These are phyloP conservation scores for Calamus simplicifolius DNA, from an alignment of 176 grass and related monocot genomes.

Conservation along the genomic window DNA sequence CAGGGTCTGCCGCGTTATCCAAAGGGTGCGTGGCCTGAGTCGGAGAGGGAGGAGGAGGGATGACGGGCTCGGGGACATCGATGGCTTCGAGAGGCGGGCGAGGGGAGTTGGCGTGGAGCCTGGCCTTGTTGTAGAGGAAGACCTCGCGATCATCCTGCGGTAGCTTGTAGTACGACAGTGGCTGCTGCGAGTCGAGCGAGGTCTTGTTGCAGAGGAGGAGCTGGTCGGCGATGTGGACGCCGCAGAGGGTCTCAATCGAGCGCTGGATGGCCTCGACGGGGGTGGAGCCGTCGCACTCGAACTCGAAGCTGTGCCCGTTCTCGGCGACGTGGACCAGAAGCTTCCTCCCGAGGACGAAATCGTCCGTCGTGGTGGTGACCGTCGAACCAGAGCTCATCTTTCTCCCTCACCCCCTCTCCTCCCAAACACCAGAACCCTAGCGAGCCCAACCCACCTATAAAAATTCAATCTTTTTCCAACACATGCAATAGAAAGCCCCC, in stretches of 20 bases:
- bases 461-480: not conserved
- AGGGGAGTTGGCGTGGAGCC: constrained; percentile 39
- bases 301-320: constrained; percentile 90
- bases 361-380: constrained; percentile 45
- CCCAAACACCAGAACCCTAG: constrained; percentile 3
- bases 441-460: not conserved
- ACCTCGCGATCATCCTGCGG: constrained; percentile 78
- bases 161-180: constrained; percentile 73
- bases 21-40: constrained; percentile 31
- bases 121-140: constrained; percentile 88
- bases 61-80: constrained; percentile 38
- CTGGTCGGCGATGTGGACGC: constrained; percentile 50
- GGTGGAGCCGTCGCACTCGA: constrained; percentile 65
- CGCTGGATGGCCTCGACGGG: constrained; percentile 57
- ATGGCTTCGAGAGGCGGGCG: constrained; percentile 47
- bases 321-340: constrained; percentile 81
- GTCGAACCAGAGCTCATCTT: constrained; percentile 88
- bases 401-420: not conserved
- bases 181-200: constrained; percentile 50
- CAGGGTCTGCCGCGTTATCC: constrained; percentile 47
- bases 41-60: constrained; percentile 38
- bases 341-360: constrained; percentile 52
- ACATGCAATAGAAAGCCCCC: not conserved
- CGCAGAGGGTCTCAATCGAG: constrained; percentile 48
- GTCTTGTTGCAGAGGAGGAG: constrained; percentile 73